These are phyloP conservation scores for Backusella liffmaniae DNA, from an alignment of 192 early-diverging fungal species.

Conservation along the genomic window DNA sequence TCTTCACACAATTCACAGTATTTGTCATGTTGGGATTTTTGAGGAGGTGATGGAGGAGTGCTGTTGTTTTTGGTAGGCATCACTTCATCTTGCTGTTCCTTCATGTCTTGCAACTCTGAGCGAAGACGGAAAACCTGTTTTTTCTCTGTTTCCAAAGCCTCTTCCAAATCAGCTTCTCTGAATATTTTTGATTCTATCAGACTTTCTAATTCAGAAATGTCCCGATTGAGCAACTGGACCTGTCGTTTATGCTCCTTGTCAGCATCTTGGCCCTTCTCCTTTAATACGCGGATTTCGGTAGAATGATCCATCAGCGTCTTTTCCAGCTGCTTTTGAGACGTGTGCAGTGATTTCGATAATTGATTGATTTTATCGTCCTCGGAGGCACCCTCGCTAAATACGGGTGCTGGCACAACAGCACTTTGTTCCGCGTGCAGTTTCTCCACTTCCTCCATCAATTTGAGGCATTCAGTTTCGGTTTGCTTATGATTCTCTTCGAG, in stretches of 20 bases:
- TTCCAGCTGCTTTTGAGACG: conserved; percentile 47
- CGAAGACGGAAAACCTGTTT: conserved; percentile 41
- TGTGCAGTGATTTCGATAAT: conserved; percentile 37
- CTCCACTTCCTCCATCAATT: conserved; percentile 77
- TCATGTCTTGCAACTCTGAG: conserved; percentile 51
- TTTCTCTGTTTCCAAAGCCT: conserved; percentile 49
- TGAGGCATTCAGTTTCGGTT: conserved; percentile 70
- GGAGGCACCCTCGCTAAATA: not conserved
- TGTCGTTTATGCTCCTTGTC: conserved; percentile 63
- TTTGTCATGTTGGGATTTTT: conserved; percentile 36
- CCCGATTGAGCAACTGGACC: conserved; percentile 57
- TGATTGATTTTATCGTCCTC: conserved; percentile 31
- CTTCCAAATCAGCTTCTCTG: conserved; percentile 67
- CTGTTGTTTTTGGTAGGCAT: not conserved
- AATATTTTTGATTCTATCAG: conserved; percentile 77
- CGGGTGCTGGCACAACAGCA: not conserved
- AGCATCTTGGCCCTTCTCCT: conserved; percentile 49
- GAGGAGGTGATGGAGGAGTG: not conserved
- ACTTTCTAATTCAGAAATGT: conserved; percentile 63
- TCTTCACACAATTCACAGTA: conserved; percentile 74
- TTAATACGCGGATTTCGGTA: conserved; percentile 50
- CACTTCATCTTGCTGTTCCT: conserved; percentile 18
- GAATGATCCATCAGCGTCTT: conserved; percentile 47
- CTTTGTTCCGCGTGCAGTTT: conserved; percentile 55
- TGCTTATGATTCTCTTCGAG: conserved; percentile 62